Percentiles rank a stretch among this genome's conserved stretches.
phyloP scores from a whole-genome alignment of 768 basidiomycete species.

The Tulasnella sp. region DNA sequence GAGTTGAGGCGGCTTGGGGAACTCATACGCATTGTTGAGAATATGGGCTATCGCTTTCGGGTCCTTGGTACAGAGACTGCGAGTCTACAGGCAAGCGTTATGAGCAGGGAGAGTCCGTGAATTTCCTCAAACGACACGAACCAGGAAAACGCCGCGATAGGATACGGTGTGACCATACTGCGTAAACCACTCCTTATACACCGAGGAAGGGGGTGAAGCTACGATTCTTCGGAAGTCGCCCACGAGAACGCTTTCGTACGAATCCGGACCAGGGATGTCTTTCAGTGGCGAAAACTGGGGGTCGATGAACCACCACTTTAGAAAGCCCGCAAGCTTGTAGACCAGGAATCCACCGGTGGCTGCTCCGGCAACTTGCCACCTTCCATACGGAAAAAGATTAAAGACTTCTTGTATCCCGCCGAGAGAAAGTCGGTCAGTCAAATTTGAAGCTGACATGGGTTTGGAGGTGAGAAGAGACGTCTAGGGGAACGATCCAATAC shows the following conservation, averaged over 20 bases:
- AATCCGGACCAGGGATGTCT: background rate
- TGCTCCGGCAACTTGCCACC: background rate
- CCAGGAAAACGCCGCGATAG: slow-evolving; percentile 31
- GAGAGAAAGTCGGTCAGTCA: background rate
- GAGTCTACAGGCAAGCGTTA: background rate
- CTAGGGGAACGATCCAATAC: too few species aligned
- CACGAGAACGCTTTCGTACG: slow-evolving; percentile 23
- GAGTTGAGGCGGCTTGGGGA: background rate
- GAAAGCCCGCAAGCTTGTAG: background rate
- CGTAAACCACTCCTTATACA: slow-evolving; percentile 39
- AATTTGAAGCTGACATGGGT: background rate
- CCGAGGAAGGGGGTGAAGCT: slow-evolving; percentile 24
- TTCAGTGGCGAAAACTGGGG: background rate
- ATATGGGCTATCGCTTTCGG: background rate
- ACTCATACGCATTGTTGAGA: background rate
- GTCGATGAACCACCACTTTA: background rate
- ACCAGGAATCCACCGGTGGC: background rate
- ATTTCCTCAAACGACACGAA: background rate
- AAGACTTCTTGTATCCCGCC: background rate
- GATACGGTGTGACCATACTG: slow-evolving; percentile 38
- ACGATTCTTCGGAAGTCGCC: slow-evolving; percentile 38
- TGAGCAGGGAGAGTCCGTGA: too few species aligned
- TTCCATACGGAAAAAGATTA: background rate
- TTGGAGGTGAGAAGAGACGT: too few species aligned
- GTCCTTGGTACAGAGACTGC: background rate